These are phyloP conservation scores for Mycosphaerelloides madeirae DNA, from an alignment of 2,329 filamentous ascomycete genomes.

Conservation along the genomic window DNA sequence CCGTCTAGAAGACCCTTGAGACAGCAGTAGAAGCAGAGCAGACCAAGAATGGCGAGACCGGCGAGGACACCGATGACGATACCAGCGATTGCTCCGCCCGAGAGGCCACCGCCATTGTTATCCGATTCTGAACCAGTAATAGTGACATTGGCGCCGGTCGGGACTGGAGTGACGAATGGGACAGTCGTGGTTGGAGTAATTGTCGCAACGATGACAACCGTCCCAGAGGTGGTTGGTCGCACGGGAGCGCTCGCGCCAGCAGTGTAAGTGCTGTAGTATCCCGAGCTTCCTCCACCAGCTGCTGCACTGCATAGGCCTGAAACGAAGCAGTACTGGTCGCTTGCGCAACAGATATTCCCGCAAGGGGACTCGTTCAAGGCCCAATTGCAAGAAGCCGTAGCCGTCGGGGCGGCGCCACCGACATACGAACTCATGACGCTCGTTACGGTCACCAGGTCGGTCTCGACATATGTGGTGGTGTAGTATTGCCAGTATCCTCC, in stretches of 20 bases:
- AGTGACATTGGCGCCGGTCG: constrained; percentile 47
- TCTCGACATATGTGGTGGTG: constrained; percentile 56
- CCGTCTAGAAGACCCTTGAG: constrained; percentile 52
- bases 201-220: constrained; percentile 49
- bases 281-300: constrained; percentile 42
- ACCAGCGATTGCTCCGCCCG: constrained; percentile 70
- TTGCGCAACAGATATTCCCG: constrained; percentile 65
- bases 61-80: constrained; percentile 71
- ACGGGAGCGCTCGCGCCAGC: constrained; percentile 51
- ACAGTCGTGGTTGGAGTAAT: constrained; percentile 43
- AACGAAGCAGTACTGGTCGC: constrained; percentile 62
- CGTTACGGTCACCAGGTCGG: constrained; percentile 49
- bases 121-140: constrained; percentile 31
- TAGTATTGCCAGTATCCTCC: constrained; percentile 48
- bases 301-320: constrained; percentile 56
- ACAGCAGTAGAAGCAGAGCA: constrained; percentile 71
- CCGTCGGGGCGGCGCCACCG: constrained; percentile 27
- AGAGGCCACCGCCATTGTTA: constrained; percentile 46
- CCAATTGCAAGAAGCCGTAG: constrained; percentile 41
- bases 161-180: constrained; percentile 50
- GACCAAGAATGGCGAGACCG: constrained; percentile 61
- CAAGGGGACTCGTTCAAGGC: constrained; percentile 55
- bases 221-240: constrained; percentile 51
- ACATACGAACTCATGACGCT: constrained; percentile 49
- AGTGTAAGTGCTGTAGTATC: constrained; percentile 51